Percentiles rank a stretch among this genome's conserved stretches.
These are phyloP conservation scores for Myxozyma mucilagina DNA, from an alignment of 805 yeast species.

Conservation along the genomic window DNA sequence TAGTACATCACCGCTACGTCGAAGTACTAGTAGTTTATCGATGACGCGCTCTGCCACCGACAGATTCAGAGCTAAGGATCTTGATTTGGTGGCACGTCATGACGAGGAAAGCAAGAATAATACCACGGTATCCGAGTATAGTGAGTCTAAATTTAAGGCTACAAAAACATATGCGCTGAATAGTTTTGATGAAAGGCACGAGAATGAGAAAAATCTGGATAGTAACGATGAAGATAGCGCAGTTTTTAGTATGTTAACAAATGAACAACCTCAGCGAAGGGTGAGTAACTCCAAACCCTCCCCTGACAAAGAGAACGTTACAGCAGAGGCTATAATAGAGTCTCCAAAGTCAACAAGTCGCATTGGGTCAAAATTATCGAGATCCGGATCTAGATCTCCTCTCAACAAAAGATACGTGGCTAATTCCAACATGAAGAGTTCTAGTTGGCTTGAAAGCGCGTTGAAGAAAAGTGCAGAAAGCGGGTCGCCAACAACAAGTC, in stretches of 20 bases:
- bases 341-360: not conserved
- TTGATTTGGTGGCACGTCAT: conserved; percentile 10
- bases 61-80: conserved; percentile 10
- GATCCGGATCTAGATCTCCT: conserved; percentile 15
- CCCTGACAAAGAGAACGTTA: not conserved
- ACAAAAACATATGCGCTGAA: conserved; percentile 4
- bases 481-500: no score
- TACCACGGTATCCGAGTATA: conserved; percentile 15
- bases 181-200: not conserved
- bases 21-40: conserved; percentile 14
- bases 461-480: conserved; percentile 16
- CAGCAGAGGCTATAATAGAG: not conserved
- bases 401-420: conserved; percentile 15
- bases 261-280: conserved; percentile 1
- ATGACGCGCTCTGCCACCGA: conserved; percentile 12
- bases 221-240: not conserved
- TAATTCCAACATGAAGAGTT: not conserved
- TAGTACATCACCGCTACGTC: not conserved
- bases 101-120: conserved; percentile 7
- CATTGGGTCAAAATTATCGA: not conserved
- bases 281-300: conserved; percentile 2
- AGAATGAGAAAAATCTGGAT: not conserved
- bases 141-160: conserved; percentile 18
- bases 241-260: not conserved
- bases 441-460: conserved; percentile 28